phyloP scores from a whole-genome alignment of 257 asterid species.

The Fraxinus excelsior region DNA sequence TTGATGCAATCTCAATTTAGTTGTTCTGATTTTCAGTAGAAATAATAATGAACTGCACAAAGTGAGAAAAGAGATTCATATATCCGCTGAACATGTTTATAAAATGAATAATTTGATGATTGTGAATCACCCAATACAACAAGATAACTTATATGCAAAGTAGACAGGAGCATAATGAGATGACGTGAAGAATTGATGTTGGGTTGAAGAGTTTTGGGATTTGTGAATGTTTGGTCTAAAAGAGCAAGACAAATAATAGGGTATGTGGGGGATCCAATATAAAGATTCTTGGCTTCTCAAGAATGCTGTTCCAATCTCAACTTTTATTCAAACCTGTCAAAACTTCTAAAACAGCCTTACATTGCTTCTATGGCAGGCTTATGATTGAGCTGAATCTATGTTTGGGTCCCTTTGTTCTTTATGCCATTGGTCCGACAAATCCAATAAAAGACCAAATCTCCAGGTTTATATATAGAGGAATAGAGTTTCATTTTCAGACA shows the following conservation, averaged over 20 bases:
- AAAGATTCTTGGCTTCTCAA: conserved; percentile 86
- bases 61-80: no score
- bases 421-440: conserved; percentile 55
- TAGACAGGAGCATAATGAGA: conserved; percentile 11
- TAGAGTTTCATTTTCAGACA: conserved; percentile 27
- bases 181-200: conserved; percentile 36
- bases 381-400: conserved; percentile 77
- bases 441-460: conserved; percentile 30
- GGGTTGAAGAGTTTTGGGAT: conserved; percentile 17
- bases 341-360: conserved; percentile 80
- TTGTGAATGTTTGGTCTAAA: conserved; percentile 53
- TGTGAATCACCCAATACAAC: background rate
- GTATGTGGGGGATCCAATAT: conserved; percentile 51
- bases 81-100: background rate
- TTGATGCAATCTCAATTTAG: no score
- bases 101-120: background rate
- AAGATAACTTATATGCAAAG: background rate
- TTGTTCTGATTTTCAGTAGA: background rate
- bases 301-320: conserved; percentile 47
- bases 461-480: conserved; percentile 34
- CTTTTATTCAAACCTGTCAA: conserved; percentile 88
- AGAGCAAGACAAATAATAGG: conserved; percentile 51
- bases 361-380: conserved; percentile 59
- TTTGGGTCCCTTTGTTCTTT: conserved; percentile 52
- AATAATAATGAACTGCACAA: background rate